These are phyloP conservation scores for Clarireedia hainanense DNA, from an alignment of 2,329 filamentous ascomycete genomes.

Conservation along the genomic window DNA sequence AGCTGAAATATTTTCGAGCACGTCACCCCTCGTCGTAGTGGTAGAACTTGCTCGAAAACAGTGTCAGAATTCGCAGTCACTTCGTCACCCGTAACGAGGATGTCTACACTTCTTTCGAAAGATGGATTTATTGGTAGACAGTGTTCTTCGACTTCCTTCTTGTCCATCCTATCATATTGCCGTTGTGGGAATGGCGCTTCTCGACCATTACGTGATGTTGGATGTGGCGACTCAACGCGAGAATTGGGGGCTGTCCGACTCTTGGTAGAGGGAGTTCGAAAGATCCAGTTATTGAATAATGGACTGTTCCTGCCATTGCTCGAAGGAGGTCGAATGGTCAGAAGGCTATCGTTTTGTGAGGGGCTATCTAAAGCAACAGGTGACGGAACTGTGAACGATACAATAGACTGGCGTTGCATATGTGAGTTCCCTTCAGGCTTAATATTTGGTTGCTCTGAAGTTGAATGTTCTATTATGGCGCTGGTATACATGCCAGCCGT, in stretches of 20 bases:
- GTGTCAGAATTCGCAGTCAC: neutral
- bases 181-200: neutral
- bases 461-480: neutral
- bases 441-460: neutral
- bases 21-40: neutral
- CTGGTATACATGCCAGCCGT: neutral
- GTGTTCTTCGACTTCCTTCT: neutral
- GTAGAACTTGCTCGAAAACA: neutral
- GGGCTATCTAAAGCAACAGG: neutral
- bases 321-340: neutral
- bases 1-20: constrained; percentile 15
- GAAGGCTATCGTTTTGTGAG: neutral
- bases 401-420: neutral
- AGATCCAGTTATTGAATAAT: neutral
- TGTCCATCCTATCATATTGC: neutral
- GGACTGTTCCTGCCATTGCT: neutral
- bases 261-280: neutral
- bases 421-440: neutral
- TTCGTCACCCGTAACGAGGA: constrained; percentile 10
- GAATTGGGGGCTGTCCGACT: neutral
- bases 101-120: constrained; percentile 12
- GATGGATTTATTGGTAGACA: neutral
- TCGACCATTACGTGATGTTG: neutral
- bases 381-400: neutral
- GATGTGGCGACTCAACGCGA: neutral